Conservation (phyloP, 225 moss, liverwort and hornwort genomes). For the Polytrichum formosum region DNA sequence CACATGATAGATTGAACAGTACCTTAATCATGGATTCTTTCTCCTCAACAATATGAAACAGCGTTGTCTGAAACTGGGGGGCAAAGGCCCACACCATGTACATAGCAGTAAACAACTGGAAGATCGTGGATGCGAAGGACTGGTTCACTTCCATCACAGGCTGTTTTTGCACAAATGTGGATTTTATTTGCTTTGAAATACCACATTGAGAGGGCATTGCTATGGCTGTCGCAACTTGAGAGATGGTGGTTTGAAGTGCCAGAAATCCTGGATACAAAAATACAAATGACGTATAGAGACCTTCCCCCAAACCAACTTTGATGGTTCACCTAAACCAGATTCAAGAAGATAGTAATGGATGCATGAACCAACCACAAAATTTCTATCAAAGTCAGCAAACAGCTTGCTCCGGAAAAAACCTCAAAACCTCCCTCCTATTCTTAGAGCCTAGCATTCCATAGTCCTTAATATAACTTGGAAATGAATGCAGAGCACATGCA, state of each 20-base stretch:
- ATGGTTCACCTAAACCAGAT: no score
- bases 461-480: no score
- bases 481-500: no score
- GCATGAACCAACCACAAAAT: no score
- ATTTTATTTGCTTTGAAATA: conserved; percentile 49
- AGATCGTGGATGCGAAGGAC: conserved; percentile 75
- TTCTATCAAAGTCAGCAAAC: no score
- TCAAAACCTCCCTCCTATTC: no score
- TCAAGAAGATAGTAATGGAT: no score
- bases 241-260: conserved; percentile 75
- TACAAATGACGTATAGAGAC: conserved; percentile 7
- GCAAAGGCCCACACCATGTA: conserved; percentile 90
- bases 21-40: conserved; percentile 84
- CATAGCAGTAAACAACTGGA: conserved; percentile 85
- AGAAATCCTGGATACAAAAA: conserved; percentile 60
- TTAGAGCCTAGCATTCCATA: no score
- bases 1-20: conserved; percentile 13
- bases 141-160: conserved; percentile 68
- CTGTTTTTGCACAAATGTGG: conserved; percentile 69
- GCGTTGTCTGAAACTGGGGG: conserved; percentile 83
- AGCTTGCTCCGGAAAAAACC: no score
- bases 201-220: conserved; percentile 64
- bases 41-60: conserved; percentile 78
- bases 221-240: conserved; percentile 69
- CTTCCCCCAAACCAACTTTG: no score